These are phyloP conservation scores for Epichloe bromicola DNA, from an alignment of 2,329 filamentous ascomycete genomes.

Conservation along the genomic window DNA sequence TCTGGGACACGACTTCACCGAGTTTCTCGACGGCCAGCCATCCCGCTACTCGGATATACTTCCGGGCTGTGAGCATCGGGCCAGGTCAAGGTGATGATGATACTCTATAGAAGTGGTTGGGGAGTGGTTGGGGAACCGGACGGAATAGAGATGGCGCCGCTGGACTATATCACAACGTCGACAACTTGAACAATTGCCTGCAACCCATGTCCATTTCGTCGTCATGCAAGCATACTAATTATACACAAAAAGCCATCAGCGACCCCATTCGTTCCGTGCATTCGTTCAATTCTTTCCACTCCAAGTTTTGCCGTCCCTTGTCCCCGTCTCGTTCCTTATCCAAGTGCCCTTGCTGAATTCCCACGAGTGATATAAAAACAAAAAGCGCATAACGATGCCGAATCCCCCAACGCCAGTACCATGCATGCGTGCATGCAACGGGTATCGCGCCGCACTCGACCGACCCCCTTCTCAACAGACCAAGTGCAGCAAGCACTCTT, in stretches of 20 bases:
- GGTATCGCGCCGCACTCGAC: not conserved
- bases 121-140: not conserved
- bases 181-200: not conserved
- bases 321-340: not conserved
- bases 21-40: not conserved
- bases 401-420: slow-evolving; percentile 4
- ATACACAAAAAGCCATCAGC: not conserved
- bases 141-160: not conserved
- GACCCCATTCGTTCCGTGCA: not conserved
- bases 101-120: not conserved
- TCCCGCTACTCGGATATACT: not conserved
- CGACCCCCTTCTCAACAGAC: not conserved
- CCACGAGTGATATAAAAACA: not conserved
- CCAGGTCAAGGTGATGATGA: not conserved
- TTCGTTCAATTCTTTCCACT: not conserved
- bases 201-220: not conserved
- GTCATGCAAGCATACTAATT: not conserved
- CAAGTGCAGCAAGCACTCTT: not conserved
- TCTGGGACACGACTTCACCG: not conserved
- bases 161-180: not conserved
- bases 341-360: slow-evolving; percentile 1
- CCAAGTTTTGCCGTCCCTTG: not conserved
- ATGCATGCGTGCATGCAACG: slow-evolving; percentile 2
- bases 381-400: not conserved
- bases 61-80: not conserved